Percentiles rank a stretch among this genome's conserved stretches.
Evolutionary conservation across 495 filamentous ascomycete genomes (phyloP).

Genomic region (Aspergillus cristatus): DNA sequence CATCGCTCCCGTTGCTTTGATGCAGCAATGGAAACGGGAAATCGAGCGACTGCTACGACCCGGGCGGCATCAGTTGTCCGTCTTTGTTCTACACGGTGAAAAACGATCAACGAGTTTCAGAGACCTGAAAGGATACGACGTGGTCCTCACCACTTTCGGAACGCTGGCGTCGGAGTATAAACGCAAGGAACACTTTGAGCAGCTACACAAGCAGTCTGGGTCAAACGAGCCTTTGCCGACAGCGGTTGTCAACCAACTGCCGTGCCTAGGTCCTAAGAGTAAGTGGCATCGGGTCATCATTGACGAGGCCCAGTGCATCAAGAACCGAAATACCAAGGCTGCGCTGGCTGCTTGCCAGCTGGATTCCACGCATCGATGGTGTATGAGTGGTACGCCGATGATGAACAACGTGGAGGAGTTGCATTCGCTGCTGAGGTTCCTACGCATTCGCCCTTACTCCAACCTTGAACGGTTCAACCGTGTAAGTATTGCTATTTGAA

Average conservation of each 20-base stretch:
- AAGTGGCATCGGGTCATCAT: slow-evolving; percentile 80
- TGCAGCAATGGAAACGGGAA: slow-evolving; percentile 86
- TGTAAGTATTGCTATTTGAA: slow-evolving; percentile 25
- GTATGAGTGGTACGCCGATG: slow-evolving; percentile 90
- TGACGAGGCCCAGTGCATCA: slow-evolving; percentile 92
- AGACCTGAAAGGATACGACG: slow-evolving; percentile 60
- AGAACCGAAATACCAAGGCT: slow-evolving; percentile 65
- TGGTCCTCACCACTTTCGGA: slow-evolving; percentile 87
- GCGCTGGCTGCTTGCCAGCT: slow-evolving; percentile 55
- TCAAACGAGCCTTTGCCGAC: slow-evolving; percentile 9
- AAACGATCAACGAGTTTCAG: slow-evolving; percentile 47
- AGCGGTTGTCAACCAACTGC: slow-evolving; percentile 28
- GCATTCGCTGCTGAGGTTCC: slow-evolving; percentile 73
- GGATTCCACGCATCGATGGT: slow-evolving; percentile 60
- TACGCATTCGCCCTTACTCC: slow-evolving; percentile 74
- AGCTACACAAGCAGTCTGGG: slow-evolving; percentile 19
- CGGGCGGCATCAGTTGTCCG: slow-evolving; percentile 49
- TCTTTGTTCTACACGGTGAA: slow-evolving; percentile 56
- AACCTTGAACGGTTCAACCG: slow-evolving; percentile 51
- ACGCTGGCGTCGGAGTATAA: slow-evolving; percentile 65
- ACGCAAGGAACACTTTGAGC: slow-evolving; percentile 36
- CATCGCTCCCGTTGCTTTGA: slow-evolving; percentile 74
- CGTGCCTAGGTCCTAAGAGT: slow-evolving; percentile 54
- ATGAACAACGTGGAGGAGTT: slow-evolving; percentile 82
- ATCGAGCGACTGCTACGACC: slow-evolving; percentile 61